Base-by-base conservation (phyloP, 805 yeast genomes). In the Myxozyma mucilagina region DNA sequence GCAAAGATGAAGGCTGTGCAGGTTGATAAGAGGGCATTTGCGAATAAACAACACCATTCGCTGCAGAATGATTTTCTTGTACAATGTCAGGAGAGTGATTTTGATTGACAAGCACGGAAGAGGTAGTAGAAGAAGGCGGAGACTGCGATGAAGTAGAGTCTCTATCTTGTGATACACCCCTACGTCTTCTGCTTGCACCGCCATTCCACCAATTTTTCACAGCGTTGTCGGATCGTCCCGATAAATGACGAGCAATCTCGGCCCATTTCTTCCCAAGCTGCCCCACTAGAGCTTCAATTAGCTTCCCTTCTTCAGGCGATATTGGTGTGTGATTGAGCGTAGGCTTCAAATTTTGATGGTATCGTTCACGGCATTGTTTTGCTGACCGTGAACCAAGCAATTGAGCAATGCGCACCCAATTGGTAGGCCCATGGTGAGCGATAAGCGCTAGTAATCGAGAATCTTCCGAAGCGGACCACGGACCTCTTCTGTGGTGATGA, bases 181-280 rank as follows among this genome's bases (percentile, higher is more conserved):
- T 34, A 69, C 94, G 81, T 63, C 96, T 78, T 62, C 96, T 79
- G 72, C 89, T 90, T 13, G 96, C 93, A 8, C 96, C 96, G 3
- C 97, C 96, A 71, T 64, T 64, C 97, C 97, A 90, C 97, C 97
- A 91, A 75, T 91, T 91, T 72, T 90, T 90, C 69, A 90, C 89
- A 20, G 96, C 91, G 73, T 90, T 90, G 73, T 90, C 97, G n/a
- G 87, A 82, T 56, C 97, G 78, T 1, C 97, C 96, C 35, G 65
- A 63, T 60, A 90, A 76, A 73, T 90, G 96, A 55, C 96, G 81
- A 16, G 96, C 90, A 49, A 90, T 91, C 70, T 89, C 96, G 0
- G 97, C 97, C 97, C 97, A 90, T 68, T 89, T 82, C 73, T 90
- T 90, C 49, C 97, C 97, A 71, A 89, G 84, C 66, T 84, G 82